Evolutionary conservation across 768 basidiomycete species (phyloP).

Genomic region (Mycena maculata): DNA sequence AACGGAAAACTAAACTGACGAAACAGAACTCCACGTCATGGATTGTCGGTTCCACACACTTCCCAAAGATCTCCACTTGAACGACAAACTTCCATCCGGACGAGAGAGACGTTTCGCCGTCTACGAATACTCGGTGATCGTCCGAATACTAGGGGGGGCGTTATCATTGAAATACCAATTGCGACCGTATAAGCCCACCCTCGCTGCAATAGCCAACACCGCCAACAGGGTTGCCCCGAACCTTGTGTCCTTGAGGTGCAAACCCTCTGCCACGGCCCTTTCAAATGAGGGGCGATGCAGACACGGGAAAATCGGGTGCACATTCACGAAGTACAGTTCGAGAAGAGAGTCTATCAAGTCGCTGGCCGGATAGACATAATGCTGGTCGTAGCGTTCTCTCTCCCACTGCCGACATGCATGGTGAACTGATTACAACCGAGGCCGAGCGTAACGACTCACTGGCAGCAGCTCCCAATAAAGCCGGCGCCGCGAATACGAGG

Average conservation of each 20-base stretch:
- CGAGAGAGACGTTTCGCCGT: slow-evolving; percentile 45
- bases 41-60: slow-evolving; percentile 51
- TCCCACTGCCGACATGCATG: slow-evolving; percentile 26
- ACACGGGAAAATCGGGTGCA: slow-evolving; percentile 57
- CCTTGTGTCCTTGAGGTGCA: slow-evolving; percentile 53
- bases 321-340: slow-evolving; percentile 58
- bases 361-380: slow-evolving; percentile 44
- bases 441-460: not conserved
- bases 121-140: slow-evolving; percentile 57
- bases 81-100: slow-evolving; percentile 63
- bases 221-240: slow-evolving; percentile 59
- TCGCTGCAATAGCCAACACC: slow-evolving; percentile 62
- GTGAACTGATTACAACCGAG: not conserved
- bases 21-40: slow-evolving; percentile 60
- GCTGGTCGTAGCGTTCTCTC: slow-evolving; percentile 4
- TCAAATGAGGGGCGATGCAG: slow-evolving; percentile 42
- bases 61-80: slow-evolving; percentile 59
- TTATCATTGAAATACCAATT: not conserved
- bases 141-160: slow-evolving; percentile 58
- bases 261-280: slow-evolving; percentile 23
- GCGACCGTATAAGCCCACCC: slow-evolving; percentile 44
- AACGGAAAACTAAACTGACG: too few relatives aligned
- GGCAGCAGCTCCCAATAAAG: slow-evolving; percentile 17
- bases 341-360: slow-evolving; percentile 56
- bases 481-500: not conserved